Conservation (phyloP, 805 yeast species). For the Cephaloascus albidus region DNA sequence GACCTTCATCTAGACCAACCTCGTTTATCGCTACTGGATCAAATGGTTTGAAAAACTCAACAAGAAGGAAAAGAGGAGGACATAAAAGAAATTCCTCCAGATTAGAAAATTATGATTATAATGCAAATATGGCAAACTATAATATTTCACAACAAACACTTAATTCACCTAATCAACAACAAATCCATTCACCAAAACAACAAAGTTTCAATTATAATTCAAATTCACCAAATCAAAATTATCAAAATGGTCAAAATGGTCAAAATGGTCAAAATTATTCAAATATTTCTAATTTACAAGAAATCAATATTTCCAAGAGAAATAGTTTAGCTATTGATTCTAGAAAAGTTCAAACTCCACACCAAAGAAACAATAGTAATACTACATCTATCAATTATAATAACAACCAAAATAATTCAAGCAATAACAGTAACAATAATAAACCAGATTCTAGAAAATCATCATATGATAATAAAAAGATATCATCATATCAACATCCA, state of each 20-base stretch:
- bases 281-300: no score
- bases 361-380: conserved; percentile 2
- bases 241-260: no score
- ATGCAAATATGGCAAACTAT: background rate
- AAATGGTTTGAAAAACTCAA: conserved; percentile 6
- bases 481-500: conserved; percentile 2
- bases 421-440: conserved; percentile 2
- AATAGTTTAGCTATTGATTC: background rate
- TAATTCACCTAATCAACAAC: background rate
- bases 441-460: background rate
- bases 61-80: conserved; percentile 16
- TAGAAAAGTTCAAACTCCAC: background rate
- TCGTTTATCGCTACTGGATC: background rate
- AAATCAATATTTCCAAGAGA: conserved; percentile 1
- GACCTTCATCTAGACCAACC: conserved; percentile 1
- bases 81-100: conserved; percentile 24
- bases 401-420: background rate
- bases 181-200: background rate
- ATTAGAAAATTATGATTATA: conserved; percentile 7
- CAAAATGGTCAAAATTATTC: no score
- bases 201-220: background rate
- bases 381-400: conserved; percentile 2
- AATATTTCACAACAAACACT: conserved; percentile 1
- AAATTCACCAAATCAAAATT: background rate
- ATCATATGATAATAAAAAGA: background rate